Evolutionary conservation across 208 protist genomes (phyloP), one percentile per base, ranked within the genome.

Genomic region (Acanthamoeba culbertsoni): DNA sequence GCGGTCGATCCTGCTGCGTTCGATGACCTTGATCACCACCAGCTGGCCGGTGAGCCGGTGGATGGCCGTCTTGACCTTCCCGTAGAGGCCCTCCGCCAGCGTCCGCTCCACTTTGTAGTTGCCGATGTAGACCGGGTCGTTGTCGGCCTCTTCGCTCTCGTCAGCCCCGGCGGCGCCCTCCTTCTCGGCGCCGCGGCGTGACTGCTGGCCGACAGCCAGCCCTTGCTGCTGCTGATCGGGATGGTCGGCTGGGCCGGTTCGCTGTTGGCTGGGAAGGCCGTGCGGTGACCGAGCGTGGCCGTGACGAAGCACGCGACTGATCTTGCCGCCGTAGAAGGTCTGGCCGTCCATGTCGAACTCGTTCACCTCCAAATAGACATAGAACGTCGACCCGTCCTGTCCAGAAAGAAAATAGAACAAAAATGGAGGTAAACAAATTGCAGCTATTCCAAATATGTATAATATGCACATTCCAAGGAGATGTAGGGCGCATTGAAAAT

Each of bases 21-120:
- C 88, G 14, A 93, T 93, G 46, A 93, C 62, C n/a, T 93, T 93
- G 5, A 93, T 3, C 26, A 79, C 88, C 63, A 93, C 88, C 84
- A 71, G 45, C 1, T 73, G 88, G 7, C 68, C 68, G 31, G 88
- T 93, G 1, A 93, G 88, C 5, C 57, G 88, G 26, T 93, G 88
- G 10, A 31, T 84, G 48, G 88, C 88, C 6, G 82, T 31, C 40
- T 93, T 93, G 43, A 93, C 88, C 53, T 93, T 93, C 62, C 88
- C 88, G 31, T 82, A 93, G 33, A 77, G 42, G 6, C 88, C 88
- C 28, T 68, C 33, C 0, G 62, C 88, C n/a, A 93, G 40, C 43
- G 57, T 93, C 12, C 43, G 10, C 46, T 73, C 43, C 63, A 73
- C 68, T 12, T 48, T 53, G 33, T 93, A 93, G 46, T 93, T 79